Conservation (phyloP, 306 rosid species). For the Quercus berberidifolia region DNA sequence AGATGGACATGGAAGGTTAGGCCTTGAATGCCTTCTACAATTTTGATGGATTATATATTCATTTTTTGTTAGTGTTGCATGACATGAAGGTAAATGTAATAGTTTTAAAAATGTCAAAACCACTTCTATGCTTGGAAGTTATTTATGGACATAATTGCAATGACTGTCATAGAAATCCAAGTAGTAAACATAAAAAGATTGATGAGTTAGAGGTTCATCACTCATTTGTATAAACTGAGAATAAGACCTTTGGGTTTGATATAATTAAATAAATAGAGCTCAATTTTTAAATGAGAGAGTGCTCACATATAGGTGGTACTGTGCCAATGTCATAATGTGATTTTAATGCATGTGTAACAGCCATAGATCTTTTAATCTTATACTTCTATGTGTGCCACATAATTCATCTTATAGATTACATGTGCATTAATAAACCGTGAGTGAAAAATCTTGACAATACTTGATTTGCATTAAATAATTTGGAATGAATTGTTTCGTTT, state of each 20-base stretch:
- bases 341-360: neutral
- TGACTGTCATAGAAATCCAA: slow-evolving; percentile 7
- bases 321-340: neutral
- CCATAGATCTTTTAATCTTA: neutral
- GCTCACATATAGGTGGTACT: neutral
- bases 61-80: neutral
- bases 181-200: neutral
- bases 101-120: neutral
- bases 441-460: neutral
- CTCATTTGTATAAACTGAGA: neutral
- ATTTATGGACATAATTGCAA: neutral
- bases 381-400: neutral
- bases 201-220: neutral
- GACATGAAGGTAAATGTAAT: neutral
- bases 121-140: neutral
- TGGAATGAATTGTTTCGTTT: neutral
- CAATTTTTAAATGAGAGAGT: neutral
- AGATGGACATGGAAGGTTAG: slow-evolving; percentile 99
- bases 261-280: neutral
- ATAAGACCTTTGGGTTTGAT: neutral
- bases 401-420: neutral
- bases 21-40: slow-evolving; percentile 13
- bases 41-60: neutral
- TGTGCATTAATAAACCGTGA: neutral
- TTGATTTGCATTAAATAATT: neutral